A percentile compares a stretch with the other conserved stretches of the same genome.
Conservation (phyloP, 192 early-diverging fungal species). For the Thoreauomyces humboldtii region DNA sequence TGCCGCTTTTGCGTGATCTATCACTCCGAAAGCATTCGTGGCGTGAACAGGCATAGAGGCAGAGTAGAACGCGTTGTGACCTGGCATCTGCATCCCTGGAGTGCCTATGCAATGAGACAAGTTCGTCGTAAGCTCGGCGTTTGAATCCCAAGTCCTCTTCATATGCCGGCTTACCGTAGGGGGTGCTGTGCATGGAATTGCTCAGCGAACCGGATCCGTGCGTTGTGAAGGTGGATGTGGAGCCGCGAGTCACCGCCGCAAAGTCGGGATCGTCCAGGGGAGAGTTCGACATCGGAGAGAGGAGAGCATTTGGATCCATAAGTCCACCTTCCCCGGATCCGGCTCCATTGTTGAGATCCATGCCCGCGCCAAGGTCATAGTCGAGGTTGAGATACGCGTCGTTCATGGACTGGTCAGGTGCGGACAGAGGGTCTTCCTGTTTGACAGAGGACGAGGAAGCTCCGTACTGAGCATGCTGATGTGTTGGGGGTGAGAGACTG, state of each 20-base stretch:
- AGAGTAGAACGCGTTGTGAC: constrained; percentile 36
- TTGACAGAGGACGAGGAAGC: constrained; percentile 25
- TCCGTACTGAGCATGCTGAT: constrained; percentile 47
- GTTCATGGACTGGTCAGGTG: constrained; percentile 13
- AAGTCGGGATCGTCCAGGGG: constrained; percentile 26
- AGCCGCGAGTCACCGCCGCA: background rate
- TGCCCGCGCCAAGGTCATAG: background rate
- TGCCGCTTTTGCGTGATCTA: constrained; percentile 34
- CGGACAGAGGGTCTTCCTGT: constrained; percentile 33
- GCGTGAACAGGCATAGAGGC: constrained; percentile 50
- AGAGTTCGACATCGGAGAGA: constrained; percentile 30
- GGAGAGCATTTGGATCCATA: constrained; percentile 36
- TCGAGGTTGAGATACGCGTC: constrained; percentile 11
- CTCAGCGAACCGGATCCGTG: constrained; percentile 21
- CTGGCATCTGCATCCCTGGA: constrained; percentile 30
- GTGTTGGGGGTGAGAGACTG: constrained; percentile 26
- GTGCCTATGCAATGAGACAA: constrained; percentile 14
- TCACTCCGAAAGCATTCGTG: constrained; percentile 32
- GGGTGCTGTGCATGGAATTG: constrained; percentile 26
- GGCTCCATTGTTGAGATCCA: no score
- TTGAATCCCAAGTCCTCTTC: background rate
- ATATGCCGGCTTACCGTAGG: constrained; percentile 19
- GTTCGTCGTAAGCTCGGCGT: background rate
- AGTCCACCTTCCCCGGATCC: no score
- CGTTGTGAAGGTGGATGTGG: constrained; percentile 6